Conservation (phyloP, 495 filamentous ascomycete genomes). For the Neurospora sp. region DNA sequence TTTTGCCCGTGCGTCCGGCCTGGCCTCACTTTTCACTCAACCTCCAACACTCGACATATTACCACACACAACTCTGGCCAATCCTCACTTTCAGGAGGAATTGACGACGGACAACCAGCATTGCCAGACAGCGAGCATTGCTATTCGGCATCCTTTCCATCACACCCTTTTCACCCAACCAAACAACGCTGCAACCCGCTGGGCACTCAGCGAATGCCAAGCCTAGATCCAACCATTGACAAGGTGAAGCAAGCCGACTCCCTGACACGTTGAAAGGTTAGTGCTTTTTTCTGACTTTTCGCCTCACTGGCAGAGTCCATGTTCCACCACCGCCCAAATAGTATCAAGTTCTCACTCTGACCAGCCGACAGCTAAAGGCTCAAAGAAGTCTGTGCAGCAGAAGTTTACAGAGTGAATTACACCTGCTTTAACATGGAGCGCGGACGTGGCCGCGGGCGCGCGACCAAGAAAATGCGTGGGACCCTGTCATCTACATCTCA, state of each 20-base stretch:
- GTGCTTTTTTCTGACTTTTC: slow-evolving; percentile 23
- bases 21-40: neutral
- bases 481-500: slow-evolving; percentile 11
- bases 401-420: slow-evolving; percentile 12
- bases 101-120: neutral
- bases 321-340: neutral
- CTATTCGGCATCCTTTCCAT: neutral
- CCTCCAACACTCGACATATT: neutral
- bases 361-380: neutral
- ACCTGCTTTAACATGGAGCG: slow-evolving; percentile 18
- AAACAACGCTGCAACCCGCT: neutral
- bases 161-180: neutral
- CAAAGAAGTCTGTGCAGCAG: neutral
- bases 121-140: neutral
- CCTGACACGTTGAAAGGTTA: slow-evolving; percentile 27
- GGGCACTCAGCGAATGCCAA: neutral
- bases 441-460: slow-evolving; percentile 22
- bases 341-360: neutral
- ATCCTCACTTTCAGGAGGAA: neutral
- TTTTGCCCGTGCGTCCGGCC: neutral
- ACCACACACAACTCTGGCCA: neutral
- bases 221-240: slow-evolving; percentile 1
- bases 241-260: slow-evolving; percentile 9
- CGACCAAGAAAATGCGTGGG: slow-evolving; percentile 21
- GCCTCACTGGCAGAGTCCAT: slow-evolving; percentile 13